Evolutionary conservation across 495 filamentous ascomycete genomes (phyloP).

Genomic region (Astrothelium subdiscretum): DNA sequence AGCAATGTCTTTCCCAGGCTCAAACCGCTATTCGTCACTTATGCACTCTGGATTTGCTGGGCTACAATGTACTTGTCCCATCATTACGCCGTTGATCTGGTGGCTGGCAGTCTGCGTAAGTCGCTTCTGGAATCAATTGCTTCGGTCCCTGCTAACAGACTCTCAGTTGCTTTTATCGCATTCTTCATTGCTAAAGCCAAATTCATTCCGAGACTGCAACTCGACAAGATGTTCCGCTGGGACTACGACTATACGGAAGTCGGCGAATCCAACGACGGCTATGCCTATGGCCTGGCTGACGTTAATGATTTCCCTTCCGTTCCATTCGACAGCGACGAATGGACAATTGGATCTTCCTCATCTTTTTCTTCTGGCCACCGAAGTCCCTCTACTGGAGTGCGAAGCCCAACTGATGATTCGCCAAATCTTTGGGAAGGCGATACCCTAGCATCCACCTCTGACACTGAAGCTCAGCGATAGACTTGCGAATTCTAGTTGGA

Average conservation of each 20-base stretch:
- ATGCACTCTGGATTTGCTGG: constrained; percentile 92
- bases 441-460: constrained; percentile 42
- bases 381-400: constrained; percentile 23
- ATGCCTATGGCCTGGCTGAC: constrained; percentile 45
- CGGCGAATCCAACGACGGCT: constrained; percentile 47
- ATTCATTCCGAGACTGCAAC: constrained; percentile 70
- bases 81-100: constrained; percentile 88
- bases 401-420: constrained; percentile 42
- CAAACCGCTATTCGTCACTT: constrained; percentile 62
- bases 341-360: constrained; percentile 63
- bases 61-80: constrained; percentile 97
- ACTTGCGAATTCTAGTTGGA: background rate
- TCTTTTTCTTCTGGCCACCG: constrained; percentile 46
- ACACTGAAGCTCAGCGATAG: constrained; percentile 17
- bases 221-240: constrained; percentile 80
- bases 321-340: constrained; percentile 50
- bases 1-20: constrained; percentile 75
- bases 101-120: constrained; percentile 63
- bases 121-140: constrained; percentile 4
- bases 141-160: constrained; percentile 5
- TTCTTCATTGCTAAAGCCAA: constrained; percentile 71
- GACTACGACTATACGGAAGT: constrained; percentile 89
- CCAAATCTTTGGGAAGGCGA: constrained; percentile 47
- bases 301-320: constrained; percentile 38
- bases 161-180: constrained; percentile 52